A percentile compares a stretch with the other conserved stretches of the same genome.
Evolutionary conservation across 305 asterid species (phyloP).

Genomic region (Rubia tinctorum): DNA sequence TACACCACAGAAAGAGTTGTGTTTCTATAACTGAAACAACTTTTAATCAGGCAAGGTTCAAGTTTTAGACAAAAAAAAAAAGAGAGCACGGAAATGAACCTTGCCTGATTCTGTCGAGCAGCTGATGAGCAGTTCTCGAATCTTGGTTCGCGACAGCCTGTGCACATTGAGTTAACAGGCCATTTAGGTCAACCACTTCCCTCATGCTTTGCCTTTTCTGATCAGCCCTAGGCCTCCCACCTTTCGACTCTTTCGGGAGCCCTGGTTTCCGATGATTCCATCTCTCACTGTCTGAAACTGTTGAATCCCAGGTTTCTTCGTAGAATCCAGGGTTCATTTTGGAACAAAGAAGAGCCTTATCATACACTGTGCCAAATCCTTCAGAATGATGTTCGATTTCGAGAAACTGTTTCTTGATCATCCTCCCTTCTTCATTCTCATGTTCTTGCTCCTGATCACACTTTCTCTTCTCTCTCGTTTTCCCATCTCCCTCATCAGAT

Average conservation of each 20-base stretch:
- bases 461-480: slow-evolving; percentile 4
- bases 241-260: slow-evolving; percentile 17
- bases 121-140: slow-evolving; percentile 14
- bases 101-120: slow-evolving; percentile 24
- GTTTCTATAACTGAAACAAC: background rate
- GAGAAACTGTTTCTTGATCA: slow-evolving; percentile 23
- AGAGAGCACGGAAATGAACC: background rate
- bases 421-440: slow-evolving; percentile 3
- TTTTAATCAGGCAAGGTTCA: background rate
- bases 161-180: slow-evolving; percentile 29
- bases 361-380: slow-evolving; percentile 15
- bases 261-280: slow-evolving; percentile 5
- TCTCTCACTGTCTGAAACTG: background rate
- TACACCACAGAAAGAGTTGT: background rate
- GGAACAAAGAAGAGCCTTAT: slow-evolving; percentile 23
- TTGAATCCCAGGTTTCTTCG: background rate
- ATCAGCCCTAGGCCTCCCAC: slow-evolving; percentile 30
- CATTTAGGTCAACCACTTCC: slow-evolving; percentile 30
- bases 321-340: slow-evolving; percentile 4
- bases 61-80: background rate
- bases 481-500: slow-evolving; percentile 6
- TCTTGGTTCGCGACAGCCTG: slow-evolving; percentile 24
- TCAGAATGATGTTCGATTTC: slow-evolving; percentile 17
- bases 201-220: slow-evolving; percentile 8
- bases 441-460: too few relatives aligned